Evolutionary conservation across 345 rosid species (phyloP).

Genomic region (Arabis alpina): DNA sequence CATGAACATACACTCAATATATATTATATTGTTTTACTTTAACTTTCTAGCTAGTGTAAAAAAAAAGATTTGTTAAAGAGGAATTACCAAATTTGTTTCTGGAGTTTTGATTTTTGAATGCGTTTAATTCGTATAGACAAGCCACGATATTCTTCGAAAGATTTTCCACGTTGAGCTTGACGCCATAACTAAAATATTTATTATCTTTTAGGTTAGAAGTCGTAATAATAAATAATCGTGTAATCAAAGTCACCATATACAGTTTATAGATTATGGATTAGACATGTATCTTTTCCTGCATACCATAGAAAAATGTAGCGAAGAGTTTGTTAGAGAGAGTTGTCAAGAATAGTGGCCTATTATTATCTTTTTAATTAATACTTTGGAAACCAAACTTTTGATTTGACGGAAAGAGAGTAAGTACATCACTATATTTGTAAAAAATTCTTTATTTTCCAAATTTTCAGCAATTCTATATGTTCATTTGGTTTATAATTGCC

Average conservation of each 20-base stretch:
- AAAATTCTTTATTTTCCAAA: not conserved
- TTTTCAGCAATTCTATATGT: not conserved
- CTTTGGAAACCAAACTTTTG: constrained; percentile 33
- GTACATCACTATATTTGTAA: constrained; percentile 3
- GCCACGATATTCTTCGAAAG: too few relatives aligned
- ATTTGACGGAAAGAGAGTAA: constrained; percentile 10
- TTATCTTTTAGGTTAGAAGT: constrained; percentile 23
- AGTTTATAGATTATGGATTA: constrained; percentile 36
- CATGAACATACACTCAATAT: too few relatives aligned
- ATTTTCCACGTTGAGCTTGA: constrained; percentile 28
- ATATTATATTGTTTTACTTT: too few relatives aligned
- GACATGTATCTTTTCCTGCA: constrained; percentile 19
- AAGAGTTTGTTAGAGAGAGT: constrained; percentile 35
- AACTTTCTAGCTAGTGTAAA: too few relatives aligned
- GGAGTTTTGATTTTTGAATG: too few relatives aligned
- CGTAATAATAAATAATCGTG: constrained; percentile 18
- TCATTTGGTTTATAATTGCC: constrained; percentile 7
- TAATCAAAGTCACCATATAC: constrained; percentile 29
- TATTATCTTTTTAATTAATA: not conserved
- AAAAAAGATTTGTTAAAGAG: too few relatives aligned
- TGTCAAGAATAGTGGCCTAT: constrained; percentile 41
- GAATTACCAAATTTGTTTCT: too few relatives aligned
- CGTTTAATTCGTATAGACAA: too few relatives aligned
- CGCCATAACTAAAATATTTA: constrained; percentile 4
- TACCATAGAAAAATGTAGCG: constrained; percentile 7